Percentiles rank a stretch among this genome's conserved stretches.
Conservation (phyloP, 1,284 basidiomycete genomes). For the Ustilago vetiveriae region DNA sequence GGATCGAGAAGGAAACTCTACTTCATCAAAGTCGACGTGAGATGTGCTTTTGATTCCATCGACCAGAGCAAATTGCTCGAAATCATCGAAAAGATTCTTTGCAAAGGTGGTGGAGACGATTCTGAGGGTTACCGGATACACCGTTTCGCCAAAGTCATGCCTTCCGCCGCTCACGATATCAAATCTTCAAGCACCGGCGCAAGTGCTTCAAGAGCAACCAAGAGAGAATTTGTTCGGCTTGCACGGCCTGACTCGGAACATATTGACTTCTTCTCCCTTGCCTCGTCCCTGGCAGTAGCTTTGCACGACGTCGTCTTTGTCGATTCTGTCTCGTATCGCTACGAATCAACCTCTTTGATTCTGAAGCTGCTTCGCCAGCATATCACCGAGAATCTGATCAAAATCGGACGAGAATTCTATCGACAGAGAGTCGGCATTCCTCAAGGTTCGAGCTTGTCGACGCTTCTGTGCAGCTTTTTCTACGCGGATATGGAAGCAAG, state of each 20-base stretch:
- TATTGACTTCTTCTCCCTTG: constrained; percentile 76
- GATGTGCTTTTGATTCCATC: constrained; percentile 95
- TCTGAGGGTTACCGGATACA: constrained; percentile 58
- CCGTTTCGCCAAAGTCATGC: constrained; percentile 51
- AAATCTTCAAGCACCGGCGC: not conserved
- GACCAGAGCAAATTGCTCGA: constrained; percentile 84
- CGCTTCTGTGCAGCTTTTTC: constrained; percentile 80
- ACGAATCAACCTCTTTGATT: constrained; percentile 73
- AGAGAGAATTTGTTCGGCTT: constrained; percentile 37
- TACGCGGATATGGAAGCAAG: constrained; percentile 86
- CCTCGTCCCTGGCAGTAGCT: constrained; percentile 69
- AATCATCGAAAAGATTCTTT: constrained; percentile 75
- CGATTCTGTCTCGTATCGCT: constrained; percentile 79
- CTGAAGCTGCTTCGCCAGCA: constrained; percentile 84
- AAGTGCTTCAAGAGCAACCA: constrained; percentile 4
- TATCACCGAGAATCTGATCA: constrained; percentile 86
- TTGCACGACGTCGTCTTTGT: constrained; percentile 83
- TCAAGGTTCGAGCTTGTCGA: constrained; percentile 90
- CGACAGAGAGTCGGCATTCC: constrained; percentile 91
- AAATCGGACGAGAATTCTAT: constrained; percentile 75
- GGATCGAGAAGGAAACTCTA: constrained; percentile 70
- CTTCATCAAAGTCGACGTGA: constrained; percentile 95
- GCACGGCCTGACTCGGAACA: constrained; percentile 73
- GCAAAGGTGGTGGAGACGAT: constrained; percentile 2
- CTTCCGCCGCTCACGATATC: constrained; percentile 3